phyloP scores from a whole-genome alignment of 2,329 filamentous ascomycete species.

The Cladorrhinum sp. region DNA sequence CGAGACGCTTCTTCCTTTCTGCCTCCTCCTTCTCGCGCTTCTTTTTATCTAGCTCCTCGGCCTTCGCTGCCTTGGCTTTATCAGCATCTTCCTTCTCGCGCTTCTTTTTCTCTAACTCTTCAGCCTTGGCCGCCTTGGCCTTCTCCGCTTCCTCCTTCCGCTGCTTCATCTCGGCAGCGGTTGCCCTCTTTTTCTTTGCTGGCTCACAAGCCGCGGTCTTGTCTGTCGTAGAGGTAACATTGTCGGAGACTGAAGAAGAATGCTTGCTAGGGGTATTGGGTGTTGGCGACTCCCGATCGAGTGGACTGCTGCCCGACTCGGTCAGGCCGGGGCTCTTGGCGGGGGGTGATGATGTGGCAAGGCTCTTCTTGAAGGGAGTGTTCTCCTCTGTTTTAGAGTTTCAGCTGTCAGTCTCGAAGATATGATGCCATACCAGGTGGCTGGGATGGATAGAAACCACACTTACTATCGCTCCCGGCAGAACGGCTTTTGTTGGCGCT shows the following conservation, averaged over 20 bases:
- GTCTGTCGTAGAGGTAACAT: constrained; percentile 12
- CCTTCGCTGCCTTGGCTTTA: constrained; percentile 21
- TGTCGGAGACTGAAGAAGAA: constrained; percentile 13
- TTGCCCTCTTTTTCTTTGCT: constrained; percentile 48
- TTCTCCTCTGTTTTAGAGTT: constrained; percentile 22
- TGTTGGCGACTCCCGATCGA: constrained; percentile 37
- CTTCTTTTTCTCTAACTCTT: constrained; percentile 38
- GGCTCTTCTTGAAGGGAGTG: constrained; percentile 3
- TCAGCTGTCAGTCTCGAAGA: background rate
- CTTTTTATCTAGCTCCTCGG: constrained; percentile 36
- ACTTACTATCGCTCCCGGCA: constrained; percentile 14
- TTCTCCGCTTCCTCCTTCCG: constrained; percentile 31
- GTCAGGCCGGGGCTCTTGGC: constrained; percentile 36
- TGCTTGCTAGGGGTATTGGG: constrained; percentile 32
- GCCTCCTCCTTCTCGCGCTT: constrained; percentile 32
- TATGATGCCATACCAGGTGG: no score
- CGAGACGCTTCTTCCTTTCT: constrained; percentile 36
- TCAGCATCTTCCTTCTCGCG: constrained; percentile 41
- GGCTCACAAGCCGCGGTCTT: constrained; percentile 23
- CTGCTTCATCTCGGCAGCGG: constrained; percentile 41
- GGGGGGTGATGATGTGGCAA: constrained; percentile 3
- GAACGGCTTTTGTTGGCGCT: background rate
- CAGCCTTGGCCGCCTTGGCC: constrained; percentile 35
- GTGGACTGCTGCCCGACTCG: constrained; percentile 42
- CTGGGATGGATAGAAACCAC: background rate